Conservation (phyloP, 495 filamentous ascomycete genomes). For the Trichoderma erinaceum region DNA sequence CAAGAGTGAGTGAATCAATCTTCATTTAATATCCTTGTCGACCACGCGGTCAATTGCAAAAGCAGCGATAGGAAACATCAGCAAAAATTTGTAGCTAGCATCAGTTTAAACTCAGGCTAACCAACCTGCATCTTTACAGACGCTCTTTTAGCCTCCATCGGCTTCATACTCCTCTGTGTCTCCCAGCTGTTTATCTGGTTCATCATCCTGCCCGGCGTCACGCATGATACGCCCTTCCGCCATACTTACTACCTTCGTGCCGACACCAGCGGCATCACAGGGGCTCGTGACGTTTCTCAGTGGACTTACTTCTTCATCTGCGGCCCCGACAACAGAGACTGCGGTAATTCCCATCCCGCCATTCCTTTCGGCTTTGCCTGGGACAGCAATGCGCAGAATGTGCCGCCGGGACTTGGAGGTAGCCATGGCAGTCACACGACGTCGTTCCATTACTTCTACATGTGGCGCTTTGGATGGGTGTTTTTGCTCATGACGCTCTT, state of each 20-base stretch:
- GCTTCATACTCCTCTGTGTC: conserved; percentile 69
- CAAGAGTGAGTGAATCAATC: not conserved
- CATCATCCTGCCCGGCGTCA: conserved; percentile 65
- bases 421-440: conserved; percentile 42
- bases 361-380: conserved; percentile 48
- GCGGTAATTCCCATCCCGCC: conserved; percentile 37
- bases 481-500: conserved; percentile 69
- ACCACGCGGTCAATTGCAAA: no score
- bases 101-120: not conserved
- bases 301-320: conserved; percentile 85
- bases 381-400: conserved; percentile 32
- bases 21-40: no score
- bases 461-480: conserved; percentile 62
- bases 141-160: conserved; percentile 38
- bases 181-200: conserved; percentile 74
- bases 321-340: conserved; percentile 43
- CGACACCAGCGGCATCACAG: conserved; percentile 61
- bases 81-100: not conserved
- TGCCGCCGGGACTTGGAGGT: conserved; percentile 38
- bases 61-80: no score
- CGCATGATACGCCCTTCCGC: conserved; percentile 54
- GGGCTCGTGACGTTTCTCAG: conserved; percentile 56
- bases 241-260: conserved; percentile 78
- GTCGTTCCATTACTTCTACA: conserved; percentile 44
- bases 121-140: conserved; percentile 21